Evolutionary conservation across 2,329 filamentous ascomycete species (phyloP), one percentile per base, ranked within the genome.

Genomic region (Sarocladium kiliense): DNA sequence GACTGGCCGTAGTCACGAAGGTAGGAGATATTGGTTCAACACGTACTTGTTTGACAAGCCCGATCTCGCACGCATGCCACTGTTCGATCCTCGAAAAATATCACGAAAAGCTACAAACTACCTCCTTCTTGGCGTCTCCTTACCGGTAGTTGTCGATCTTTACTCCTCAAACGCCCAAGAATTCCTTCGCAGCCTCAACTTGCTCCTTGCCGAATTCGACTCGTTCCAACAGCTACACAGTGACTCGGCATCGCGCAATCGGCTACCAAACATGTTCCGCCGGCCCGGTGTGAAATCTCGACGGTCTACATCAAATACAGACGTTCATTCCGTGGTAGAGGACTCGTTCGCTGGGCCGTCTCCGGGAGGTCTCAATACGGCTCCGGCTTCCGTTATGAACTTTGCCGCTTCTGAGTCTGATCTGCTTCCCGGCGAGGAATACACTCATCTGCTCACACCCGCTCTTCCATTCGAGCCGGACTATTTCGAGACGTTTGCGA

Each of bases 1-100:
- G 25, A 27, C 16, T 5, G 1, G 5, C 3, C 14, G 50, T 41
- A 96, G 91, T 26, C 92, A 99, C 67, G 91, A 97, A 73, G 92
- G 93, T 58, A 86, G 91, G 57, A 86, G 96, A 41, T 97, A 96
- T 76, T 97, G 94, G 92, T 97, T 97, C 78, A 97, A 97, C 73
- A 97, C 94, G 0, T 84, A 96, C 58, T 88, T 96, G 66, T 96
- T 96, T 72, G 89, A 91, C 61, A 88, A 90, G 64, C 71, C 82
- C 27, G 91, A 96, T 69, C 79, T 97, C 32, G 76, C 81, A 53
- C 86, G 87, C 65, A 87, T 97, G 76, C 86, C 93, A 45, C 96
- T 91, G 67, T 93, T 95, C 67, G 89, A 95, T 57, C 76, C 84
- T 3, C 85, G 88, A 60, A 94, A 93, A 67, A 84, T 97, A 50